Percentiles rank a stretch among this genome's conserved stretches.
Conservation (phyloP, 169 alveolate genomes). For the Plasmodium vinckei region DNA sequence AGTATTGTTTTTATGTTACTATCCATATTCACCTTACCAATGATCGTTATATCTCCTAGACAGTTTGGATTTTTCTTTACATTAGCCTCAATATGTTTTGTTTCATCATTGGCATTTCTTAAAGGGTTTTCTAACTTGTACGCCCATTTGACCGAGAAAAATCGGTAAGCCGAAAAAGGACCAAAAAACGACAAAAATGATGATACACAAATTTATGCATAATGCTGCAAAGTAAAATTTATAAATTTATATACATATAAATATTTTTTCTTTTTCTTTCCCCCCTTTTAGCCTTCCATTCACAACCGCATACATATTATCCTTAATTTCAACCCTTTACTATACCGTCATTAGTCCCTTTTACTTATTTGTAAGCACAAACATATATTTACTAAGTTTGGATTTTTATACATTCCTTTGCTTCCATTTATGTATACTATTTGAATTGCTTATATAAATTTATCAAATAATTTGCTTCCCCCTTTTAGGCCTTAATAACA, state of each 20-base stretch:
- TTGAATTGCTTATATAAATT: neutral
- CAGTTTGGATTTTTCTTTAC: slow-evolving; percentile 73
- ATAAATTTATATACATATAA: neutral
- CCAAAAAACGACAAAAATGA: neutral
- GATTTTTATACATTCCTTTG: neutral
- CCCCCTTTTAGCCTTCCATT: slow-evolving; percentile 41
- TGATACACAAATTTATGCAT: neutral
- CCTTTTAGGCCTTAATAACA: slow-evolving; percentile 56
- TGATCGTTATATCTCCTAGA: slow-evolving; percentile 68
- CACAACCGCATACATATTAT: slow-evolving; percentile 68
- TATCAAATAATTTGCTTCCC: neutral
- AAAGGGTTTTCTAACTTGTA: slow-evolving; percentile 57
- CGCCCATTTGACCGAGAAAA: slow-evolving; percentile 33
- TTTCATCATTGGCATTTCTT: slow-evolving; percentile 41
- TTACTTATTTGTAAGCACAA: slow-evolving; percentile 50
- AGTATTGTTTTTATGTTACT: slow-evolving; percentile 41
- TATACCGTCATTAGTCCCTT: slow-evolving; percentile 60
- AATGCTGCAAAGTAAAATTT: neutral
- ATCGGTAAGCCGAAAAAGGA: slow-evolving; percentile 68
- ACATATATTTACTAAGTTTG: neutral
- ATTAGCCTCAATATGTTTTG: slow-evolving; percentile 55
- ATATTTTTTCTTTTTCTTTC: slow-evolving; percentile 9
- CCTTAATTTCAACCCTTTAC: slow-evolving; percentile 45
- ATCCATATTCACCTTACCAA: slow-evolving; percentile 66
- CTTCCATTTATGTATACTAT: neutral